Evolutionary conservation across 306 rosid genomes (phyloP), one percentile per base, ranked within the genome.

Genomic region (Citrullus colocynthis): DNA sequence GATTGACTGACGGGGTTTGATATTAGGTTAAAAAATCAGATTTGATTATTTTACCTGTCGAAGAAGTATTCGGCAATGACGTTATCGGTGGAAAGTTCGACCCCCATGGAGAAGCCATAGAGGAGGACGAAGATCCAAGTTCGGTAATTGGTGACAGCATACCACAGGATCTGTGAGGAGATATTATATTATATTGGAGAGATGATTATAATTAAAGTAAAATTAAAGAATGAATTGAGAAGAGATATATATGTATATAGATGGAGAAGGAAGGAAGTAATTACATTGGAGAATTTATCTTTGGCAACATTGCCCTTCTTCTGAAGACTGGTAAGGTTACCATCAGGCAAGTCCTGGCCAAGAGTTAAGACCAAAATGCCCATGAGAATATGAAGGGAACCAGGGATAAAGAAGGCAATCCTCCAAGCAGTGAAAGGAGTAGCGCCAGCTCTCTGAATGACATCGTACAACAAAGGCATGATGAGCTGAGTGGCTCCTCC

Each of bases 91-190:
- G 97, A 87, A 48, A 94, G 80, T 51, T 94, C 98, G 71, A 94
- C 97, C 14, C 96, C 98, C 97, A 94, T 90, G 16, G 97, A 94
- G 83, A 89, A 94, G 4, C 98, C 98, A 44, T 92, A 94, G 41
- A 91, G 91, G 18, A 94, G 91, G 41, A 86, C 96, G 67, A 92
- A 92, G 52, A 94, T 37, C 98, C 97, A 92, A 18, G 96, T 90
- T 82, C 98, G 87, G 63, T 94, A 94, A 83, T 94, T 94, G 69
- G 96, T 92, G 65, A 92, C 32, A 30, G 95, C 96, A 74, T 94
- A 85, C 97, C 95, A 89, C 45, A 94, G 9, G 20, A 94, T 91
- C 96, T 93, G 72, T 48, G 16, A 48, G 52, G 52, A 48, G 52
- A 48, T 48, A 48, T 11, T 15, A 48, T 2, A 32, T 32, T 32